phyloP scores from a whole-genome alignment of 257 asterid genomes.

The Fraxinus cuspidata region DNA sequence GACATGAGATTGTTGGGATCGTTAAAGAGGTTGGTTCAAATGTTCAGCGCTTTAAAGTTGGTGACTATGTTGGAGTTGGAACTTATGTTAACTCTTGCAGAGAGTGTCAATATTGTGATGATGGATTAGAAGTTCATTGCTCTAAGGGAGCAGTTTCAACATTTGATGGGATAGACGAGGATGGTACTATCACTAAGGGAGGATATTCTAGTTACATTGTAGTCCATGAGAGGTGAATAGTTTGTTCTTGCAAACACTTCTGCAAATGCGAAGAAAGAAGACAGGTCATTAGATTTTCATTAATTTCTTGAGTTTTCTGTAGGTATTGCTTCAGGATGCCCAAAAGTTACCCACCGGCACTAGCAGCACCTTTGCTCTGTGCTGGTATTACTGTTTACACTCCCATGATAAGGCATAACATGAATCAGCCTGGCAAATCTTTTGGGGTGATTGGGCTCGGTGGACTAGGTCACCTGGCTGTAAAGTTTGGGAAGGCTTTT shows the following conservation, averaged over 20 bases:
- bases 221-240: conserved; percentile 64
- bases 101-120: conserved; percentile 77
- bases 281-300: background rate
- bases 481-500: conserved; percentile 92
- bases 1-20: conserved; percentile 86
- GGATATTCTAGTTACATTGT: conserved; percentile 81
- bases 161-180: conserved; percentile 68
- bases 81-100: conserved; percentile 87
- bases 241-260: conserved; percentile 2
- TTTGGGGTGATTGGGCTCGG: conserved; percentile 91
- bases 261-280: background rate
- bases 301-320: conserved; percentile 13
- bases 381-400: conserved; percentile 93
- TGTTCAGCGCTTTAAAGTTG: conserved; percentile 66
- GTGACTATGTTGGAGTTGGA: conserved; percentile 85
- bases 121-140: conserved; percentile 62
- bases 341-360: conserved; percentile 59
- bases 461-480: conserved; percentile 96
- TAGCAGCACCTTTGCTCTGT: conserved; percentile 89
- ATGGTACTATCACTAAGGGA: conserved; percentile 90
- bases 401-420: conserved; percentile 81
- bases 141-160: conserved; percentile 61
- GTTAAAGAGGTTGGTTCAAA: conserved; percentile 67
- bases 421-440: conserved; percentile 88
- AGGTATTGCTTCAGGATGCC: conserved; percentile 87